Evolutionary conservation across 179 eudicot genomes (phyloP).

Genomic region (Beta macrorhiza): DNA sequence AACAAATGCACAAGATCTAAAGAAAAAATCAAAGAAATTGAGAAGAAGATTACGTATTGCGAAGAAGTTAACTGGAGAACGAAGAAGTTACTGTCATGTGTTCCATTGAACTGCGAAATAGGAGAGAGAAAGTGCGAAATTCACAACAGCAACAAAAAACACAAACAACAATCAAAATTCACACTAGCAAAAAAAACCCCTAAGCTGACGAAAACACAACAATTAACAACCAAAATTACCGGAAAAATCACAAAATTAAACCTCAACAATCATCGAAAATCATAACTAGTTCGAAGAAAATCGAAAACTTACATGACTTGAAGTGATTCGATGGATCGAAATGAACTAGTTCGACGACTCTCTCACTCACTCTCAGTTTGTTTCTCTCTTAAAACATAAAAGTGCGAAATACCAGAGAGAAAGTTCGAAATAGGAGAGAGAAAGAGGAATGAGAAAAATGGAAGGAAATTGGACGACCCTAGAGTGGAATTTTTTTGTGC

Average conservation of each 20-base stretch:
- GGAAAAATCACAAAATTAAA: slow-evolving; percentile 13
- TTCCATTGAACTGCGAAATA: too few relatives aligned
- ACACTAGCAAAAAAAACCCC: slow-evolving; percentile 12
- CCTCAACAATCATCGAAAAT: neutral
- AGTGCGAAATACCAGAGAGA: too few relatives aligned
- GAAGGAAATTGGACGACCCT: too few relatives aligned
- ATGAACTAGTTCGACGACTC: slow-evolving; percentile 21
- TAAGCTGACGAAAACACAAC: slow-evolving; percentile 16
- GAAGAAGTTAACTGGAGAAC: too few relatives aligned
- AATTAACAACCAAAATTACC: slow-evolving; percentile 10
- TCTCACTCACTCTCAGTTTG: neutral
- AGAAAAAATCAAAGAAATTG: too few relatives aligned
- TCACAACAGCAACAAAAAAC: neutral
- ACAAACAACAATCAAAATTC: neutral
- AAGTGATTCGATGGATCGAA: slow-evolving; percentile 21
- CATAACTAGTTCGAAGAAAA: slow-evolving; percentile 11
- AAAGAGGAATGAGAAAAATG: too few relatives aligned
- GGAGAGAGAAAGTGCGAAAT: neutral
- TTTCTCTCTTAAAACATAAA: neutral
- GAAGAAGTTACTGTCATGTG: too few relatives aligned
- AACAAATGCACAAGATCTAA: too few relatives aligned
- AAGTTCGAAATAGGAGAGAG: too few relatives aligned
- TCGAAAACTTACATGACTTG: slow-evolving; percentile 33
- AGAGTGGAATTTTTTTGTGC: too few relatives aligned
- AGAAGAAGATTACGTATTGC: too few relatives aligned